Evolutionary conservation across 1,284 basidiomycete genomes (phyloP), one percentile per base, ranked within the genome.

Genomic region (Pyrrhoderma noxium): DNA sequence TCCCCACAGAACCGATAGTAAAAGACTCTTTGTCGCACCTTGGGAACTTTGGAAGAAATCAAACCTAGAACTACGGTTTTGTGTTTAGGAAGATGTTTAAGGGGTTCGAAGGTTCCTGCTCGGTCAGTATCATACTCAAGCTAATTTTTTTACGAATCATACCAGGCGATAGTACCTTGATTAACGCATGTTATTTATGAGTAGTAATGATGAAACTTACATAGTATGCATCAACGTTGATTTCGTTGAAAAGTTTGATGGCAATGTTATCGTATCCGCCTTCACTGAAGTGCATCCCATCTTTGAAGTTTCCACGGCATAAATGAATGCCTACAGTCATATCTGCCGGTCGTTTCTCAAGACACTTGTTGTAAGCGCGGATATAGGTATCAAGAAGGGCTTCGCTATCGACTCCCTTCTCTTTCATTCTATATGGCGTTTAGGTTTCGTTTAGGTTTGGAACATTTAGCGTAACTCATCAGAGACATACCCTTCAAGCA

Each of bases 51-150:
- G 25, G 80, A 84, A 1, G 84, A 81, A 44, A 91, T 73, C 22
- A 91, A 69, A 9, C 89, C 89, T 14, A 92, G 71, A 8, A 91
- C 81, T 42, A 79, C 79, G 8, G 74, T 69, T 65, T 88, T 90
- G 65, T 80, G 70, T 25, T 69, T 67, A 0, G 89, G 86, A 13
- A 92, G 70, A 58, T 80, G 62, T 57, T 70, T 76, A 31, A 89
- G 72, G 3, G 85, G 82, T 60, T 75, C 72, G 60, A 90, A 89
- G 53, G 78, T 74, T 43, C 85, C 85, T 0, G 86, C 78, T 22
- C 85, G 80, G 51, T 76, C 73, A 14, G 83, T 84, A 62, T 92
- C 89, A 64, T 88, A 91, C 67, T 91, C 87, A 43, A 85, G 73
- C 79, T 81, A 42, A 5, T 11, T 31, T 11, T 5, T 31, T 31